A percentile compares a stretch with the other conserved stretches of the same genome.
Conservation (phyloP, 2,329 filamentous ascomycete genomes). For the Alternaria rosae region DNA sequence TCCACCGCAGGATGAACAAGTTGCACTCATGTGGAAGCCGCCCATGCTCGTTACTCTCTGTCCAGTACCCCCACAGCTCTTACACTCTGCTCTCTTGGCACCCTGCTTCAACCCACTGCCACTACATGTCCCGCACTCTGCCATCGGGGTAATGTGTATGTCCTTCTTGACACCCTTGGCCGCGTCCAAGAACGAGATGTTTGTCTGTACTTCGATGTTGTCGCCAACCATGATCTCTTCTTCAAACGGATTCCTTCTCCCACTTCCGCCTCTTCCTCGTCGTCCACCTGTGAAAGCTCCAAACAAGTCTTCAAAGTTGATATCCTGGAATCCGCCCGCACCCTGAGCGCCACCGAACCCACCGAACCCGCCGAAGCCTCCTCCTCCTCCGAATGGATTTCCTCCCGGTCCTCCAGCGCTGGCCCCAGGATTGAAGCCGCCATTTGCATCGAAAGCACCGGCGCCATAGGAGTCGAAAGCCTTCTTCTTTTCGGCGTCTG, state of each 20-base stretch:
- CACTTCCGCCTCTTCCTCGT: constrained; percentile 55
- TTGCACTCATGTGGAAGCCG: constrained; percentile 95
- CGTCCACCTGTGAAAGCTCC: constrained; percentile 77
- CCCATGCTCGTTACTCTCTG: constrained; percentile 89
- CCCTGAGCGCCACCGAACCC: constrained; percentile 52
- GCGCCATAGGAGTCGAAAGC: constrained; percentile 91
- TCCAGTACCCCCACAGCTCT: constrained; percentile 83
- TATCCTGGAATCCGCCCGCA: constrained; percentile 74
- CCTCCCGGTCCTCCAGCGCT: constrained; percentile 68
- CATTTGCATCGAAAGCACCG: constrained; percentile 71
- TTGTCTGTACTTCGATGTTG: constrained; percentile 92
- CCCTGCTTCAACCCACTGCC: constrained; percentile 87
- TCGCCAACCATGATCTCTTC: constrained; percentile 88
- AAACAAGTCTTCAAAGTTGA: constrained; percentile 97
- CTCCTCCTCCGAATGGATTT: constrained; percentile 64
- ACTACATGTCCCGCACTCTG: constrained; percentile 80
- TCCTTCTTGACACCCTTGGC: constrained; percentile 90
- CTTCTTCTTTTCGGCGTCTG: constrained; percentile 90
- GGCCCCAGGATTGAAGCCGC: constrained; percentile 80
- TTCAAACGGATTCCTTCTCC: constrained; percentile 73
- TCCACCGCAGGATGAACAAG: constrained; percentile 82
- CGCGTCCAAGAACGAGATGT: constrained; percentile 93
- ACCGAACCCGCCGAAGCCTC: constrained; percentile 57
- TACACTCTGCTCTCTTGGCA: constrained; percentile 75
- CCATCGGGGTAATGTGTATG: constrained; percentile 83